Conservation (phyloP, 2,329 filamentous ascomycete genomes). For the Leptosphaerulina australis region DNA sequence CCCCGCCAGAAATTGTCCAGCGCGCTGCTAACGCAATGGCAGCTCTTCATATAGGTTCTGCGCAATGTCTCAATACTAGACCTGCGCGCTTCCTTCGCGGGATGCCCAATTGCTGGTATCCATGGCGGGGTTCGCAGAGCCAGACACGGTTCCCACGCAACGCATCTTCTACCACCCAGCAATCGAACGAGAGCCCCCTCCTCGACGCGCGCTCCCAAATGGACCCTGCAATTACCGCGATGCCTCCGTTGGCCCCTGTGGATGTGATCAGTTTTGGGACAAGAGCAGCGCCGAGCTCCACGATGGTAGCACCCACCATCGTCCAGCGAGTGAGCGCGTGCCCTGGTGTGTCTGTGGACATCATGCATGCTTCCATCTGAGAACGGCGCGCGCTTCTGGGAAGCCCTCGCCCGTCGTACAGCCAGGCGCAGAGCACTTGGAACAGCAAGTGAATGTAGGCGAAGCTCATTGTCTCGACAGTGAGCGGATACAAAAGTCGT, state of each 20-base stretch:
- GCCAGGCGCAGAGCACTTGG: constrained; percentile 16
- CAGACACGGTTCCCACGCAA: constrained; percentile 29
- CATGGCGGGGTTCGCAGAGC: constrained; percentile 46
- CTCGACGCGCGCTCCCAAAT: constrained; percentile 51
- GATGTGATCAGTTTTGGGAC: constrained; percentile 61
- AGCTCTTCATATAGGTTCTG: constrained; percentile 24
- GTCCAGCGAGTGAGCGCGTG: constrained; percentile 37
- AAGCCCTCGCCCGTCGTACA: constrained; percentile 20
- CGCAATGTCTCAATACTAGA: constrained; percentile 41
- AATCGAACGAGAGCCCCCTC: constrained; percentile 22
- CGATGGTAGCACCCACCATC: constrained; percentile 34
- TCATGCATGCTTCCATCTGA: constrained; percentile 62
- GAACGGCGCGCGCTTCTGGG: constrained; percentile 28
- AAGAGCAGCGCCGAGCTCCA: constrained; percentile 43
- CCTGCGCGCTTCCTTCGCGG: constrained; percentile 34
- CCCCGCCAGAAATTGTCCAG: constrained; percentile 25
- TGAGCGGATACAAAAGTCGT: constrained; percentile 20
- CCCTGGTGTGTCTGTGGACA: constrained; percentile 62
- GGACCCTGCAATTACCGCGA: constrained; percentile 61
- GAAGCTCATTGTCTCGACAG: constrained; percentile 13
- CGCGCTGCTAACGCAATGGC: constrained; percentile 33
- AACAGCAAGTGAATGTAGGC: constrained; percentile 17
- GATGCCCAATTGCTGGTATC: constrained; percentile 40
- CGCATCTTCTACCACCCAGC: constrained; percentile 23
- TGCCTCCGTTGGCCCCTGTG: constrained; percentile 55